Base-by-base conservation (phyloP, 345 rosid genomes). In the Aquilaria yunnanensis region DNA sequence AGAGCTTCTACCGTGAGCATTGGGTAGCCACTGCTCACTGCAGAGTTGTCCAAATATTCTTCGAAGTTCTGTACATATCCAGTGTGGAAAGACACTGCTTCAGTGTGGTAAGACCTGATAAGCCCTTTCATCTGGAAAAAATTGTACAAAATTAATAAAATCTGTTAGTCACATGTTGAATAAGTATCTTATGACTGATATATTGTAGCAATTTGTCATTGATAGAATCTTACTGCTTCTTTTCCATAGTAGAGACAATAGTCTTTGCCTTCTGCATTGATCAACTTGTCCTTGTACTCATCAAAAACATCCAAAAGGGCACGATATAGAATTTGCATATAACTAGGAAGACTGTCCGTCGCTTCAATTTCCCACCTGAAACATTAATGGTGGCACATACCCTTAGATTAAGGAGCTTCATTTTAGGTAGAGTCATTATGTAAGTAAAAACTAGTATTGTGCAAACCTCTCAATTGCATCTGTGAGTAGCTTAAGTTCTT, bases 61-160 rank as follows among this genome's bases (percentile, higher is more conserved):
- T 80, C 74, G 51, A 77, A 12, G 1, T 63, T 64, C 1, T 78
- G 81, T 10, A 60, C 51, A 60, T 73, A 33, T 0, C 55, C 10
- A 11, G 53, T 9, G 32, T 76, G 47, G 2, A 53, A 47, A 78
- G 80, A 80, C 47, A 54, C 66, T 2, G 83, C 72, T 64, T 80
- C 80, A 1, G 9, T 12, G 5, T 61, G 65, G 63, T 71, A 76
- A 3, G 62, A 47, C 45, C 55, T 66, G 12, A 54, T 67, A 11
- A 47, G 67, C 14, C n/a, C 34, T 55, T 65, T 75, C 78, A 79
- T 70, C 83, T 79, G 57, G 41, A 30, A 0, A 16, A 16, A 16
- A 16, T 16, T 16, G 23, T 16, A 16, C 23, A n/a, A 16, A 16
- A 16, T 16, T 16, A 16, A 16, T 16, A 16, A 16, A 16, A 16